Evolutionary conservation across 2,329 filamentous ascomycete genomes (phyloP), one percentile per base, ranked within the genome.

Genomic region (Penicillium sp.): DNA sequence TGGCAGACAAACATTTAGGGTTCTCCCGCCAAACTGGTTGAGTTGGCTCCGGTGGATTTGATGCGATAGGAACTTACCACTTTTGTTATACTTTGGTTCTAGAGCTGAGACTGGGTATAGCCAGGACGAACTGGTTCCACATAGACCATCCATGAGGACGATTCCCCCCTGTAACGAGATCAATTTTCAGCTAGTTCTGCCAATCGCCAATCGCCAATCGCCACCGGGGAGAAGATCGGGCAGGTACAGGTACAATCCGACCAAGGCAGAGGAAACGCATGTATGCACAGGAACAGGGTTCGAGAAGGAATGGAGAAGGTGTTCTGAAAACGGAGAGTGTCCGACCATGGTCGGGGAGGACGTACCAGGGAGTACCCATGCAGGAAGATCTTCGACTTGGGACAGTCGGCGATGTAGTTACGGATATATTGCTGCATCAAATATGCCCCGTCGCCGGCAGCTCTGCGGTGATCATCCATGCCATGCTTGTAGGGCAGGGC

Each of bases 381-480:
- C 10, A 63, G 32, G 23, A 60, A 56, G 15, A 64, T 60, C 26
- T 59, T 64, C 3, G 56, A 52, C 1, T 57, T 17, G 3, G 61
- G 61, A 13, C 61, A 64, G 33, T 55, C 56, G 23, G 45, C 51
- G 10, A 45, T 53, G 39, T 64, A 63, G 13, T 60, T 44, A 29
- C 49, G 43, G 20, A 64, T 54, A 15, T 58, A 63, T 32, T 61
- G 29, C 43, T 64, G 62, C 54, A 63, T 62, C n/a, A 63, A 18
- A 9, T 51, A 26, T 1, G 52, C 48, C 7, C 59, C 59, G 2
- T 59, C 43, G 5, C 49, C 51, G 26, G 55, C 60, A 2, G 56
- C 56, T 7, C 46, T n/a, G 3, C 56, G 36, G 32, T 63, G 60
- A 33, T 52, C 54, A 17, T 36, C 32, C n/a, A 44, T 18, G 3